Conservation (phyloP, 1,284 basidiomycete species). For the Cryptococcus neoformans region DNA sequence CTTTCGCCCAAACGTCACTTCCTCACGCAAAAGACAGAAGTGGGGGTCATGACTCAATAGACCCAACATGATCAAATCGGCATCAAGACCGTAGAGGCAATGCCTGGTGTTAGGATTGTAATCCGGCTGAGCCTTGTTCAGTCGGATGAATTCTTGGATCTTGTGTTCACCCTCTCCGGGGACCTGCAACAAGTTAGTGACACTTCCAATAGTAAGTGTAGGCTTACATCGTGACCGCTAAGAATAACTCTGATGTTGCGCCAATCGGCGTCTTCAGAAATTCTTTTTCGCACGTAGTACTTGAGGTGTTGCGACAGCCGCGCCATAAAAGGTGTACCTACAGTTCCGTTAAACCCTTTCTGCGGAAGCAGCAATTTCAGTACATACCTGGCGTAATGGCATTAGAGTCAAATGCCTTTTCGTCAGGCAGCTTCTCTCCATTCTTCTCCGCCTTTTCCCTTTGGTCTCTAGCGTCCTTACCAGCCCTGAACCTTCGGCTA, state of each 20-base stretch:
- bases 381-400: constrained; percentile 92
- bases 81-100: constrained; percentile 97
- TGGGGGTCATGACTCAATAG: constrained; percentile 97
- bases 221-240: constrained; percentile 83
- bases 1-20: constrained; percentile 93
- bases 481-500: constrained; percentile 88
- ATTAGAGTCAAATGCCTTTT: constrained; percentile 97
- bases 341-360: neutral
- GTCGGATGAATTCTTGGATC: constrained; percentile 98
- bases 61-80: constrained; percentile 98
- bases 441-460: constrained; percentile 80
- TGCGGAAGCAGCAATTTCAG: neutral
- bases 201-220: neutral
- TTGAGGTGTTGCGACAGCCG: constrained; percentile 83
- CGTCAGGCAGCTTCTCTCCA: constrained; percentile 86
- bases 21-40: constrained; percentile 95
- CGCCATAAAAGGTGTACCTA: constrained; percentile 94
- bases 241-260: constrained; percentile 86
- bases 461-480: constrained; percentile 85
- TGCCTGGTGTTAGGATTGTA: constrained; percentile 69
- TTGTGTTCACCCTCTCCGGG: constrained; percentile 99
- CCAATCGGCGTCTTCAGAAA: constrained; percentile 94
- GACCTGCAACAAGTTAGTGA: constrained; percentile 45
- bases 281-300: constrained; percentile 98
- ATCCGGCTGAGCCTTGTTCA: constrained; percentile 88